Evolutionary conservation across 495 filamentous ascomycete species (phyloP).

Genomic region (Neurospora sp.): DNA sequence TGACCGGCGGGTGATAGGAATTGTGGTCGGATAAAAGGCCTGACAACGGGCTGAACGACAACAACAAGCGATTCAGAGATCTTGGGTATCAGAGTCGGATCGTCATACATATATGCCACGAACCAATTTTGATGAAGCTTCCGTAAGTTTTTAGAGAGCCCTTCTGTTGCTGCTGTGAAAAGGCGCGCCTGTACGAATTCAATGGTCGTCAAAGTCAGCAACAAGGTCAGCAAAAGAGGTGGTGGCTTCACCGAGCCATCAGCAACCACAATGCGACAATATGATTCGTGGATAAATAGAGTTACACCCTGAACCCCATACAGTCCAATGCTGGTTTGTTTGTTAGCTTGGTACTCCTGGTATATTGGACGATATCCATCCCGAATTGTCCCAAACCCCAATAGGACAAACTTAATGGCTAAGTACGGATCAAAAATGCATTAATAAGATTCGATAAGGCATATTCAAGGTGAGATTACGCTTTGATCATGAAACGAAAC

Average conservation of each 20-base stretch:
- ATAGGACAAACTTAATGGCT: too few species aligned
- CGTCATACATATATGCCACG: not conserved
- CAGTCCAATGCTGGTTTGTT: too few species aligned
- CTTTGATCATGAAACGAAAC: too few species aligned
- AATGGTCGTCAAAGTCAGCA: not conserved
- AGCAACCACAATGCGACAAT: not conserved
- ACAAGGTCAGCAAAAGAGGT: not conserved
- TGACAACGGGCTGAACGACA: too few species aligned
- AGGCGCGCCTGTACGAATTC: not conserved
- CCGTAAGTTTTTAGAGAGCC: not conserved
- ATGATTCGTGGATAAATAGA: slow-evolving; percentile 23
- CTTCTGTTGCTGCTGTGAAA: not conserved
- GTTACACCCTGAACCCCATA: not conserved
- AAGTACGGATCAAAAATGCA: too few species aligned
- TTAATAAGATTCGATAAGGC: too few species aligned
- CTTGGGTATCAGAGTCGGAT: not conserved
- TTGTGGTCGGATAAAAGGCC: not conserved
- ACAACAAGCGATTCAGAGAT: not conserved
- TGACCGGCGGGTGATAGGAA: not conserved
- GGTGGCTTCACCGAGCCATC: not conserved
- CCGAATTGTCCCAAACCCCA: too few species aligned
- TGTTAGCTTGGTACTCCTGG: too few species aligned
- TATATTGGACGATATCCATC: too few species aligned
- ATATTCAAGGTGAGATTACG: too few species aligned
- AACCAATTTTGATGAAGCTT: not conserved